Conservation (phyloP, 805 yeast genomes). For the Wickerhamiella australiensis region DNA sequence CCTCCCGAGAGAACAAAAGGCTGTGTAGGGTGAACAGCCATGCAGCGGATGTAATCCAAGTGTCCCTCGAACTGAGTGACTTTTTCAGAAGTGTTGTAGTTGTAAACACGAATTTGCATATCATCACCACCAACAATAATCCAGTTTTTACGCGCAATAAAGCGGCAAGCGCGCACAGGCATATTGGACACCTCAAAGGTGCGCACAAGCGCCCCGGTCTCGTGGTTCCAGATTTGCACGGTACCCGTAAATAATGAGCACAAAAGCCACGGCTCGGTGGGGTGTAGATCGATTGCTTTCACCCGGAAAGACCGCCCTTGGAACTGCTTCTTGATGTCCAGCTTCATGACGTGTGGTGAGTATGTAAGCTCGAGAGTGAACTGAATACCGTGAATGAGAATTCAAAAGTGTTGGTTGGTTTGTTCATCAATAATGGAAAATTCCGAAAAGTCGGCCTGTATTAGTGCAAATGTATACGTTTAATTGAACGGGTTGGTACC, state of each 20-base stretch:
- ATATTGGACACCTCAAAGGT: conserved; percentile 89
- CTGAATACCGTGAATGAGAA: too few relatives aligned
- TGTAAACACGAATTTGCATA: conserved; percentile 83
- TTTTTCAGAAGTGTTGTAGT: conserved; percentile 91
- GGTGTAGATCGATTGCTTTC: conserved; percentile 96
- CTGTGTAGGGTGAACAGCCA: conserved; percentile 89
- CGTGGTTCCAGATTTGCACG: conserved; percentile 90
- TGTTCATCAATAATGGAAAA: too few relatives aligned
- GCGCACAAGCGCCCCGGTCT: conserved; percentile 70
- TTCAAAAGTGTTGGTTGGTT: too few relatives aligned
- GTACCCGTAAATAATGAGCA: conserved; percentile 84
- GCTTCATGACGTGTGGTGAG: conserved; percentile 12
- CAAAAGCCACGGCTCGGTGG: conserved; percentile 92
- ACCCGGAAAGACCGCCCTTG: conserved; percentile 91
- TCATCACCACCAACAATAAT: conserved; percentile 93
- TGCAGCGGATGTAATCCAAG: conserved; percentile 87
- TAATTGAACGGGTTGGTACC: too few relatives aligned
- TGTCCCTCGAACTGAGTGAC: conserved; percentile 94
- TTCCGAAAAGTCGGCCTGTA: too few relatives aligned
- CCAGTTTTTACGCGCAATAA: conserved; percentile 95
- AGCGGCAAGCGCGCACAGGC: conserved; percentile 92
- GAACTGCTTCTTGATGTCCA: conserved; percentile 49
- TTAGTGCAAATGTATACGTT: too few relatives aligned
- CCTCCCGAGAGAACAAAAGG: conserved; percentile 80
- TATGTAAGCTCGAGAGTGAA: conserved; percentile 3